Conservation (phyloP, 371 early-diverging fungal genomes). For the Umbelopsis sp. region DNA sequence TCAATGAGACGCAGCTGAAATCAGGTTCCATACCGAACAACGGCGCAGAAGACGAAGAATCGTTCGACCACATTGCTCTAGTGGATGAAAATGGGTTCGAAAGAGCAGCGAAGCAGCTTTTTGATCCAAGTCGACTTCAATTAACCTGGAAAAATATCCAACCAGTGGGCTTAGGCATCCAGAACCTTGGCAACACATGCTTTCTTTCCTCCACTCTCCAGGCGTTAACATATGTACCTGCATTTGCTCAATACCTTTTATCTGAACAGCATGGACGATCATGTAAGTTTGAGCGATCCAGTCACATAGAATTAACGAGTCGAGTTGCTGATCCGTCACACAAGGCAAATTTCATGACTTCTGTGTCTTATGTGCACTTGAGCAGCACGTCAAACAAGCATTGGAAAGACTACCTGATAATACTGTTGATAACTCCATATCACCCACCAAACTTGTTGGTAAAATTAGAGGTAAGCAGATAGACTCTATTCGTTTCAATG, state of each 20-base stretch:
- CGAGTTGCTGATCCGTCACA: not conserved
- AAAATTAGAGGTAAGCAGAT: constrained; percentile 63
- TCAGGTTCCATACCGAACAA: not conserved
- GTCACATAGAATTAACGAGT: not conserved
- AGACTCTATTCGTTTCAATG: not conserved
- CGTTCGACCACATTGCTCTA: constrained; percentile 7
- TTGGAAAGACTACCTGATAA: constrained; percentile 41
- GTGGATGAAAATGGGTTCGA: constrained; percentile 69
- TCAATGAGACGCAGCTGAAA: constrained; percentile 39
- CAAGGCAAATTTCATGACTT: constrained; percentile 63
- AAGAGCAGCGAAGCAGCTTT: constrained; percentile 64
- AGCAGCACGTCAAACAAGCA: constrained; percentile 58
- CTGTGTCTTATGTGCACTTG: constrained; percentile 71
- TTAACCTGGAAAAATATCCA: constrained; percentile 63
- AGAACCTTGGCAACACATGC: constrained; percentile 94
- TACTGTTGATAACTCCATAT: constrained; percentile 35
- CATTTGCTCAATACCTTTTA: constrained; percentile 76
- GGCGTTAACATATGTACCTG: constrained; percentile 85
- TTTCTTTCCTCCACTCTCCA: constrained; percentile 93
- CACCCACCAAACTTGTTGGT: constrained; percentile 75
- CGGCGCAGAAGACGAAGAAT: not conserved
- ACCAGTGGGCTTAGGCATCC: constrained; percentile 78
- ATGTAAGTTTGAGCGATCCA: constrained; percentile 40
- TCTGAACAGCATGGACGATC: constrained; percentile 61
- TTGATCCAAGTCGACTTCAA: constrained; percentile 57